Conservation (phyloP, 1,284 basidiomycete genomes). For the Cutaneotrichosporon mucoides region DNA sequence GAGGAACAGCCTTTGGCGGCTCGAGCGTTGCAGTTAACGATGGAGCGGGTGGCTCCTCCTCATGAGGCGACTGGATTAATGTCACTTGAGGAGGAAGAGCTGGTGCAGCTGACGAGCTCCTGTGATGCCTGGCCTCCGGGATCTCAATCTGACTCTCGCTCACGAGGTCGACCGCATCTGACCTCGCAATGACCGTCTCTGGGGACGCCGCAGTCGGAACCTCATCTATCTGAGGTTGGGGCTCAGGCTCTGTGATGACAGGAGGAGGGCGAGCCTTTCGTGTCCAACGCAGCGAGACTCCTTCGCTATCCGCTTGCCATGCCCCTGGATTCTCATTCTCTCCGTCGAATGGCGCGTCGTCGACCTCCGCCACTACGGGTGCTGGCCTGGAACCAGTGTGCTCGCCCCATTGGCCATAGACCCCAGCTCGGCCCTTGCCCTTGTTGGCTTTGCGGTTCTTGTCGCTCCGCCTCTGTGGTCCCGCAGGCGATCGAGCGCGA, state of each 20-base stretch:
- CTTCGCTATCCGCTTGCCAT: conserved; percentile 5
- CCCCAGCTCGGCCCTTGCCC: conserved; percentile 16
- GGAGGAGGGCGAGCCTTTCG: background rate
- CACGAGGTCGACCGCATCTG: conserved; percentile 16
- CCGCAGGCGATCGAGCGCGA: background rate
- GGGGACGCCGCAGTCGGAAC: background rate
- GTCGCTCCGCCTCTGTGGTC: conserved; percentile 1
- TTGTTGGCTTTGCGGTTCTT: conserved; percentile 19
- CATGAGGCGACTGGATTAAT: background rate
- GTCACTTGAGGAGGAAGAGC: background rate
- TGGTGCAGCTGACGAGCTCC: background rate
- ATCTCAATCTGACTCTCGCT: background rate
- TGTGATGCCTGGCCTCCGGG: background rate
- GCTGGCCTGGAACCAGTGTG: background rate
- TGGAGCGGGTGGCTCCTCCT: background rate
- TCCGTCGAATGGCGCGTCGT: conserved; percentile 15
- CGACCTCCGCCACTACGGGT: conserved; percentile 2
- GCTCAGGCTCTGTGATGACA: background rate
- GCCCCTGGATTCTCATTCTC: conserved; percentile 17
- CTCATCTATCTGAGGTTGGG: background rate
- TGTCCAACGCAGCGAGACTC: conserved; percentile 8
- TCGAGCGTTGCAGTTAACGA: background rate
- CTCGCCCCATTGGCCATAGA: conserved; percentile 51
- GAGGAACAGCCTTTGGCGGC: background rate
- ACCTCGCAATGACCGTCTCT: background rate